Base-by-base conservation (phyloP, 140 eudicot genomes). In the Flaveria floridana region DNA sequence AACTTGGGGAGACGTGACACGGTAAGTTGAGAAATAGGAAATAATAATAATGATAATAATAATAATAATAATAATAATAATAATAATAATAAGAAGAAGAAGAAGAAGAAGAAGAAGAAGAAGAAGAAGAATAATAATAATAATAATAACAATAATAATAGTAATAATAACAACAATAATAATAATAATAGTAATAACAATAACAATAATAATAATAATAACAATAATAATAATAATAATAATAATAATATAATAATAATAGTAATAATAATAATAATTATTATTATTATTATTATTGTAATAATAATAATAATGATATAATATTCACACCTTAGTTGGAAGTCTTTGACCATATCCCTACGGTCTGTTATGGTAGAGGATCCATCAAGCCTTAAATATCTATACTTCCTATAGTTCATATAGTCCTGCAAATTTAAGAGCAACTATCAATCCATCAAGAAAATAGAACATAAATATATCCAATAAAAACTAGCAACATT, bases 271-370 rank as follows among this genome's bases (percentile, higher is more conserved):
- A 21, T 13, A 55, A 56, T 21, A 14, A 52, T n/a, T 28, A 28
- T 28, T 28, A 28, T 2, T 26, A 26, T 1, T 26, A 26, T 26
- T 1, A 26, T 25, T 25, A 26, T 26, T 2, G 3, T 28, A 2
- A 28, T 28, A 28, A 80, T 23, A 19, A 57, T 81, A 19, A 50
- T 13, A 55, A 56, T 23, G 8, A 58, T 19, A 23, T 21, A 55
- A 55, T 44, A 53, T 84, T 72, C 86, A 18, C 71, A 94, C 99
- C 99, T 80, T 55, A 62, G 87, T 79, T 94, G 99, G 74, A 94
- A 94, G 75, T 94, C 99, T 80, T 82, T 86, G 82, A 94, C 99
- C 99, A 94, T 94, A 78, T 94, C 99, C 46, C 99, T 85, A 13
- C 99, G 94, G 68, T 94, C 97, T 85, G 88, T 85, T 69, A 94